Evolutionary conservation across 2,329 filamentous ascomycete genomes (phyloP), one percentile per base, ranked within the genome.

Genomic region (Sporothrix mexicana): DNA sequence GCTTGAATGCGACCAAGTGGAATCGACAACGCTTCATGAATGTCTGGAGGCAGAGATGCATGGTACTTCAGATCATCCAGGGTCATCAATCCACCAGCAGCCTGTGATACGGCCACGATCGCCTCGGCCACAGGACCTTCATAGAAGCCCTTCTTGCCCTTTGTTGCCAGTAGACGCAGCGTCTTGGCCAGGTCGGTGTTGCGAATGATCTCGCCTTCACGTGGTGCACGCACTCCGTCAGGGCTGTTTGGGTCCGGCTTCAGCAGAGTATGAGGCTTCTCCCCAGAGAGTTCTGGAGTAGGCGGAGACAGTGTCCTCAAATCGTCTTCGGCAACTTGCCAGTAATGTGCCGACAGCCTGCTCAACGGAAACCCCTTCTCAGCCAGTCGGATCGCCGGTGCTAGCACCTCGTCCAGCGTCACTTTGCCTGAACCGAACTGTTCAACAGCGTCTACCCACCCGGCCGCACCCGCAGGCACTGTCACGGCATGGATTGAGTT

Each of bases 71-170:
- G 82, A 78, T 98, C 95, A 1, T 94, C 93, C 0, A 95, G 83
- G 3, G 90, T 91, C 41, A 98, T 83, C 75, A 90, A 88, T 0
- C 94, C 94, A 9, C 95, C 95, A 0, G 91, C 86, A 70, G 92
- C 89, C 74, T 88, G 85, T 0, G 94, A 89, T 0, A 93, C 93
- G 77, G 93, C 91, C 57, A 97, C 88, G 6, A 98, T 85, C 74
- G 91, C 90, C 78, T 96, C 88, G 1, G 93, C 95, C 59, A 98
- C 89, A 13, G 89, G 85, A 0, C 95, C 95, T 53, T 90, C 88
- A 79, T 98, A 98, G 83, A 98, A 98, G 0, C 95, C 95, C 75
- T 89, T 88, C 81, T 95, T 97, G 6, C 94, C 94, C 70, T 97
- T 85, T 43, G 90, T 86, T 0, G 90, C 95, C 9, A 98, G 84